Conservation (phyloP, 495 filamentous ascomycete genomes). For the Xylaria nigripes region DNA sequence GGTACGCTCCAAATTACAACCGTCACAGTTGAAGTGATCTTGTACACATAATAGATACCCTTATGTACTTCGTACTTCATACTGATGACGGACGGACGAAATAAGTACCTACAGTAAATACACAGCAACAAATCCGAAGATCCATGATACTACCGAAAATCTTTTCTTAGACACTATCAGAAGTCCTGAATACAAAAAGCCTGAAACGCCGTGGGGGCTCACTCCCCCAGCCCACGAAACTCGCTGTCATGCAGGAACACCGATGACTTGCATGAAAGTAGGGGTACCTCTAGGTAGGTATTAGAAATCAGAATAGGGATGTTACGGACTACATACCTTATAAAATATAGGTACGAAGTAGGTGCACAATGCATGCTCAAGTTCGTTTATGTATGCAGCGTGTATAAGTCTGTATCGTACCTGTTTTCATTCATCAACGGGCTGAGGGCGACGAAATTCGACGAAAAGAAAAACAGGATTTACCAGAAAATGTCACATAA, state of each 20-base stretch:
- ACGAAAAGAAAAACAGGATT: neutral
- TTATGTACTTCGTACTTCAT: too few species aligned
- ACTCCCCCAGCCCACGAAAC: neutral
- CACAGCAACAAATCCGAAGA: too few species aligned
- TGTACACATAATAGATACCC: too few species aligned
- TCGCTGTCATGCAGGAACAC: slow-evolving; percentile 6
- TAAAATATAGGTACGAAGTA: too few species aligned
- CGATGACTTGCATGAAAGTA: slow-evolving; percentile 5
- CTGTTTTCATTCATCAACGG: neutral
- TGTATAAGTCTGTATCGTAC: too few species aligned
- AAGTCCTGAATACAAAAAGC: neutral
- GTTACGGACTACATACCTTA: neutral
- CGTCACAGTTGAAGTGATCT: too few species aligned
- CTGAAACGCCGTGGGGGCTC: slow-evolving; percentile 1
- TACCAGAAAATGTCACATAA: slow-evolving; percentile 2
- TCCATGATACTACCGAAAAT: too few species aligned
- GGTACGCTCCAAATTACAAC: too few species aligned
- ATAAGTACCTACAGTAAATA: too few species aligned
- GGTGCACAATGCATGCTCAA: too few species aligned
- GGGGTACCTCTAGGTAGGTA: neutral
- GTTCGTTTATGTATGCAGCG: neutral
- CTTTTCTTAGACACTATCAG: too few species aligned
- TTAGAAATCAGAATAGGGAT: neutral
- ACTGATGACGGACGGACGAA: too few species aligned
- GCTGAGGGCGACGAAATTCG: neutral